Evolutionary conservation across 1,284 basidiomycete genomes (phyloP).

Genomic region (Mycena sp.): DNA sequence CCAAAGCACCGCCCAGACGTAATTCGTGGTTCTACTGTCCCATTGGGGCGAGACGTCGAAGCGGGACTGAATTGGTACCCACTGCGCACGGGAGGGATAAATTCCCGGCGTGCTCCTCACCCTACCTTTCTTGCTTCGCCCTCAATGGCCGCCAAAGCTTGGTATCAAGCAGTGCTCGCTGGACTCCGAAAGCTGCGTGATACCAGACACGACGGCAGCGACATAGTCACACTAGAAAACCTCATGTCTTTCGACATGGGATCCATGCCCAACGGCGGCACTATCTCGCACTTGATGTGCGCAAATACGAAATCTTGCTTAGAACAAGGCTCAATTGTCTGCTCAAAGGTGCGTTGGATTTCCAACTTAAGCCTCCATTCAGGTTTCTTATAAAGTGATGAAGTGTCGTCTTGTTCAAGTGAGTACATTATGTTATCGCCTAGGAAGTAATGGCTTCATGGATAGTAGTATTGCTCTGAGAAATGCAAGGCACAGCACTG

Average conservation of each 20-base stretch:
- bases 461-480: constrained; percentile 33
- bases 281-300: constrained; percentile 29
- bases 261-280: constrained; percentile 21
- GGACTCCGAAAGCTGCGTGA: constrained; percentile 29
- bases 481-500: constrained; percentile 27
- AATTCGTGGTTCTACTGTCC: constrained; percentile 3
- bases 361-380: not conserved
- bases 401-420: constrained; percentile 29
- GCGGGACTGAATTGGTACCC: not conserved
- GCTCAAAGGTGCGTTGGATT: constrained; percentile 16
- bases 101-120: not conserved
- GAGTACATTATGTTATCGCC: too few species aligned
- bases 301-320: constrained; percentile 25
- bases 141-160: constrained; percentile 23
- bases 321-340: constrained; percentile 14
- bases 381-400: not conserved
- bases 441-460: too few species aligned
- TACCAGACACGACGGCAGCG: constrained; percentile 15
- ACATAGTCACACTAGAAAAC: constrained; percentile 26
- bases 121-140: not conserved
- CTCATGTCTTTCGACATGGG: constrained; percentile 32
- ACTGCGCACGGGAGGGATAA: constrained; percentile 16
- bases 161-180: constrained; percentile 28
- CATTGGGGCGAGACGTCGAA: constrained; percentile 18
- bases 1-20: constrained; percentile 8